phyloP scores from a whole-genome alignment of 2,329 filamentous ascomycete species.

The Phialophora expanda region DNA sequence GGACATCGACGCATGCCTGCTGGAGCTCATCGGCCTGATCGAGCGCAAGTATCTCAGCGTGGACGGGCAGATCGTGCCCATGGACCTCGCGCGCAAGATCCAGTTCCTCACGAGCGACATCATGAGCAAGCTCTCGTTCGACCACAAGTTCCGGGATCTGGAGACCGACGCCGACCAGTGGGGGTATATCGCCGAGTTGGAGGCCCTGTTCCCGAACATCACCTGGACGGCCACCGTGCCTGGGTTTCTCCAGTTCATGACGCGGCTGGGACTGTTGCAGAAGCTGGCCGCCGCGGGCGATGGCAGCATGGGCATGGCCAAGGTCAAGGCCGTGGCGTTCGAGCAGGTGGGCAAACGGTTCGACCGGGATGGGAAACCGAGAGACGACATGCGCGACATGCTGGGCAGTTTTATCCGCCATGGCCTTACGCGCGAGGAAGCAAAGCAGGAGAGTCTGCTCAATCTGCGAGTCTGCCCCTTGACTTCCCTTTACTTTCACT shows the following conservation, averaged over 20 bases:
- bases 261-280: conserved; percentile 23
- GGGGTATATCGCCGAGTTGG: conserved; percentile 31
- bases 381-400: conserved; percentile 28
- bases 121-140: conserved; percentile 30
- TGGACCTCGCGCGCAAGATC: conserved; percentile 30
- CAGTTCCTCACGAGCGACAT: conserved; percentile 33
- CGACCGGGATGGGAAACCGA: conserved; percentile 20
- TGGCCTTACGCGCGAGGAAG: conserved; percentile 29
- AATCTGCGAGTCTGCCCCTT: conserved; percentile 17
- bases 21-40: conserved; percentile 9
- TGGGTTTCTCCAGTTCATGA: conserved; percentile 13
- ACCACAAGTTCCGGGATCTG: conserved; percentile 29
- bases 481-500: not conserved
- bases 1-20: not conserved
- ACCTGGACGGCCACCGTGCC: conserved; percentile 29
- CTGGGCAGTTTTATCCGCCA: conserved; percentile 33
- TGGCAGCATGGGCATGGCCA: conserved; percentile 27
- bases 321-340: conserved; percentile 23
- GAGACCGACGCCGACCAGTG: conserved; percentile 29
- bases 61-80: not conserved
- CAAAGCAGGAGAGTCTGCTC: conserved; percentile 29
- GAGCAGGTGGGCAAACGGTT: conserved; percentile 31
- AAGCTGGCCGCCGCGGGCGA: conserved; percentile 23
- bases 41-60: conserved; percentile 18
- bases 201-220: conserved; percentile 30